Base-by-base conservation (phyloP, 495 filamentous ascomycete genomes). In the Lophium mytilinum region DNA sequence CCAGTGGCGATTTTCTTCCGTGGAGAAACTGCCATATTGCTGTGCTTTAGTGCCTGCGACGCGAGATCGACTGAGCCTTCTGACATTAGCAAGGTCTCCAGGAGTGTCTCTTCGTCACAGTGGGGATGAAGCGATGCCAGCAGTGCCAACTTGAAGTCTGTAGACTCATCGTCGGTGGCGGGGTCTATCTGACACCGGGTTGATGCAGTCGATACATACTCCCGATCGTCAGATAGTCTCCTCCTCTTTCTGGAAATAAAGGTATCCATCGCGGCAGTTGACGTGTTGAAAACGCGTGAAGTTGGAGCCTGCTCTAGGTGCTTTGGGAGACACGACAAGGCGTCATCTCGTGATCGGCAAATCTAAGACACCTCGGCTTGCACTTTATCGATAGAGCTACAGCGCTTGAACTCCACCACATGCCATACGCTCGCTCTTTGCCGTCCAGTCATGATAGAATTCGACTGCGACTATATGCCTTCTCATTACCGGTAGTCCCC, bases 91-190 rank as follows among this genome's bases (percentile, higher is more conserved):
- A 97, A 80, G 10, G 88, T 70, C 60, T 97, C 92, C 0, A 97
- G 77, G 0, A 96, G 76, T 1, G 76, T 69, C 18, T 82, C 78
- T 54, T 88, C 81, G 43, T 83, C 76, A 3, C 83, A 55, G 4
- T 73, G 56, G 0, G 87, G 82, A 61, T 88, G 78, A 1, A 96
- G 78, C 0, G 93, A 96, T 1, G 83, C 75, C 6, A 97, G 77
- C 1, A 90, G 78, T 1, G 90, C 90, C 3, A 97, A 72, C 66
- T 96, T 96, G 60, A 93, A 71, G 63, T 97, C 92, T 0, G 92
- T 97, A 4, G 87, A 85, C 17, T 91, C 86, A 14, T 89, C 81
- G 7, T 81, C 77, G 0, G 69, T 62, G 9, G 24, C 11, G 4
- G 24, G 51, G 14, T 56, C 54, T 12, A 40, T 37, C 10, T 11